Base-by-base conservation (phyloP, 1,284 basidiomycete species). In the Naganishia albida region DNA sequence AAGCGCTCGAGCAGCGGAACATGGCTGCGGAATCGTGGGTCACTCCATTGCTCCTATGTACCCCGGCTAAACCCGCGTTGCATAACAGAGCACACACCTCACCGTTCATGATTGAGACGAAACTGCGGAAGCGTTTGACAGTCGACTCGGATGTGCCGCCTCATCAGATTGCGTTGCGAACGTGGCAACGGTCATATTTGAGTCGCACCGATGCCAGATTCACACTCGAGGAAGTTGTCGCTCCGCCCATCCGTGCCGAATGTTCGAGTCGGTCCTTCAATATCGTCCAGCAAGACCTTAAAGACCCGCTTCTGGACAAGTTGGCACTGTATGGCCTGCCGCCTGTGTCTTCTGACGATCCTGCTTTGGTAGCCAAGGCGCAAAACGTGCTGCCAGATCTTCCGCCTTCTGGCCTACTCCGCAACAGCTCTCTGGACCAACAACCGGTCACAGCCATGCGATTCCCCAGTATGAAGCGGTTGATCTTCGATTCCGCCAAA, bases 401-500 rank as follows among this genome's bases (percentile, higher is more conserved):
- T 28, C 83, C 82, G 7, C 83, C 87, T 1, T 74, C 78, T 1
- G 96, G 96, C 43, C 79, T 99, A 40, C 74, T 95, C 60, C 82
- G 81, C 30, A 79, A 78, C 42, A 91, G 93, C 2, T 82, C 89
- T 8, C 72, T 77, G 3, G 84, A 90, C 71, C 93, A 98, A 75
- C 80, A 93, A 15, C 94, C 94, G 1, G 80, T 85, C 64, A 87
- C 93, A 15, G 85, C 86, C 43, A 94, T 99, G 89, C 88, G 90
- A 70, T 89, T 98, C 30, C 96, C 96, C 2, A 92, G 96, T 71
- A 91, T 93, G 67, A 94, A 97, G 80, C 87, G 96, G 67, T 85
- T 99, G 23, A 91, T 99, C 67, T 93, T 93, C 69, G 96, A 99
- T 78, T 98, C 96, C 26, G 93, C 89, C 64, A 99, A 99, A 81